Base-by-base conservation (phyloP, 1,284 basidiomycete species). In the Cutaneotrichosporon cavernicola region DNA sequence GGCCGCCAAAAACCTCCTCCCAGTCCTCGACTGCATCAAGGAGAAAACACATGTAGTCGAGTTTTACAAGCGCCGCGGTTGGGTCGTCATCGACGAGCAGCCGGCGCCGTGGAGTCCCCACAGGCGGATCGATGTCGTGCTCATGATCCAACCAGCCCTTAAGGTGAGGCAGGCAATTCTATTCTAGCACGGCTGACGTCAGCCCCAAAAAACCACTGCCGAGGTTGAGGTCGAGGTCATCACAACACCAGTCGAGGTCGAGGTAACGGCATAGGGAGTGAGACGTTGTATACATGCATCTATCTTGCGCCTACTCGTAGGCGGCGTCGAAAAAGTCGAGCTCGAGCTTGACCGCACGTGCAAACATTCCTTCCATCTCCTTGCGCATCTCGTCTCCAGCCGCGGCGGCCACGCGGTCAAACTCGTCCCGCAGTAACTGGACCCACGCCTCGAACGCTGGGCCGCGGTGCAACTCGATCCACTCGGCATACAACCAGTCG, bases 401-500 rank as follows among this genome's bases (percentile, higher is more conserved):
- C 2, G 14, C 6, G 0, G 22, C 43, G 0, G 64, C 67, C n/a
- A 68, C 60, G 22, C 67, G 64, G 53, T 68, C 62, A 14, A 51
- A 26, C 60, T 68, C 67, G 58, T 32, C n/a, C 16, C 32, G 38
- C 21, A 68, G 55, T 11, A 68, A 55, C 32, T 46, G 26, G 49
- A 65, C 64, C 67, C 67, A 68, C 14, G 5, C 13, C 57, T 60
- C 64, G n/a, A 68, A 68, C 21, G 31, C 56, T 13, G 10, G 21
- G 0, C 67, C 67, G 60, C 67, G 62, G 40, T 68, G 67, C 40
- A 68, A 62, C n/a, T 68, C 67, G 67, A 68, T 68, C 67, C 67
- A 68, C 49, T 65, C 67, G 47, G 57, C 34, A 52, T 64, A 38
- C 0, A 68, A 43, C 67, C 67, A 68, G 59, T 68, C 60, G 0